A percentile compares a stretch with the other conserved stretches of the same genome.
phyloP scores from a whole-genome alignment of 169 alveolate species.

The Babesia gibsoni region DNA sequence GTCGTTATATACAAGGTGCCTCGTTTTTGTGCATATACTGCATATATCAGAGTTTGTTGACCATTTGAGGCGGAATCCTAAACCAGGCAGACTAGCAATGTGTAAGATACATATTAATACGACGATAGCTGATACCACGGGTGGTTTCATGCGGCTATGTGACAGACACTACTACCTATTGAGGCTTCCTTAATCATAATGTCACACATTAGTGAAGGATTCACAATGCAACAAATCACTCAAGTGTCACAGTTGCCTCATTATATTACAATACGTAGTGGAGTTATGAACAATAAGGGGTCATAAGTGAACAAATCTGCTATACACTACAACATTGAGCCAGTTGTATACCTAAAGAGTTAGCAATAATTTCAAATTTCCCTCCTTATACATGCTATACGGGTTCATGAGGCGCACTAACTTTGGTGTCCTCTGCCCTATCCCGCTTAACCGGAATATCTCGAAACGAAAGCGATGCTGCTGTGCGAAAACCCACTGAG shows the following conservation, averaged over 20 bases:
- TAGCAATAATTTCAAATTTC: slow-evolving; percentile 21
- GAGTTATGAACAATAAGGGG: not conserved
- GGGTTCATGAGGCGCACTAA: slow-evolving; percentile 25
- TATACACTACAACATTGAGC: not conserved
- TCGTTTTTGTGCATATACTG: too few relatives aligned
- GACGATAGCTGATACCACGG: too few relatives aligned
- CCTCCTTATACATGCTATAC: slow-evolving; percentile 28
- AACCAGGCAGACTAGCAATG: too few relatives aligned
- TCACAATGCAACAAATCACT: not conserved
- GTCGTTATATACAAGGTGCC: too few relatives aligned
- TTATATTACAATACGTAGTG: not conserved
- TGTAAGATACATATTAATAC: too few relatives aligned
- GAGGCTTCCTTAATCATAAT: too few relatives aligned
- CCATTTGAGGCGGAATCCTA: too few relatives aligned
- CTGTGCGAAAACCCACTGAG: slow-evolving; percentile 56
- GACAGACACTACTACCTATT: too few relatives aligned
- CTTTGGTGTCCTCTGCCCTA: slow-evolving; percentile 1
- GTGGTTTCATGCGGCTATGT: too few relatives aligned
- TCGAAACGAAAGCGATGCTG: slow-evolving; percentile 20
- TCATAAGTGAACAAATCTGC: not conserved
- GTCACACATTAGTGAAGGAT: too few relatives aligned
- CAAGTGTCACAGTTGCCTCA: not conserved
- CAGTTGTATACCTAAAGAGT: slow-evolving; percentile 11
- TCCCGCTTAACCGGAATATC: slow-evolving; percentile 39
- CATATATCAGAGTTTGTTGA: too few relatives aligned